phyloP scores from a whole-genome alignment of 768 basidiomycete genomes.

The Galerina marginata region DNA sequence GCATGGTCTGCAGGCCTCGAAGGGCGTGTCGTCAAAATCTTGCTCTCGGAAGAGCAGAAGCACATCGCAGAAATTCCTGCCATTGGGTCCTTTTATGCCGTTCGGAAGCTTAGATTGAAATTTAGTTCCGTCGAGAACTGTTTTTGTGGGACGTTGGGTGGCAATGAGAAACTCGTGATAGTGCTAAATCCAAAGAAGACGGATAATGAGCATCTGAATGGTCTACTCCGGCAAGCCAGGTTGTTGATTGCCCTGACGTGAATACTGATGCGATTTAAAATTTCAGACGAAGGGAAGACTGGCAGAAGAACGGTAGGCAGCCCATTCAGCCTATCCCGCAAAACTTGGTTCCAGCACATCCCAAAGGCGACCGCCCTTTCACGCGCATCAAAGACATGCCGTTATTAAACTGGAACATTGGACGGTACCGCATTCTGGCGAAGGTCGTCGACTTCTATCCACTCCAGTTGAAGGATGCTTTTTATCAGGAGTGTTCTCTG shows the following conservation, averaged over 20 bases:
- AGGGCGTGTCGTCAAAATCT: conserved; percentile 56
- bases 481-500: conserved; percentile 53
- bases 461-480: conserved; percentile 49
- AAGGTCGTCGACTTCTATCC: conserved; percentile 64
- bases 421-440: conserved; percentile 49
- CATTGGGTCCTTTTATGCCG: conserved; percentile 47
- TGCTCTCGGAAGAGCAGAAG: conserved; percentile 53
- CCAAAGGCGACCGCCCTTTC: conserved; percentile 9
- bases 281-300: conserved; percentile 29
- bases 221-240: conserved; percentile 44
- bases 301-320: background rate
- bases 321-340: background rate
- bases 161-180: conserved; percentile 48
- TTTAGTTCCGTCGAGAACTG: conserved; percentile 31
- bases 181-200: conserved; percentile 43
- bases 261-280: conserved; percentile 33
- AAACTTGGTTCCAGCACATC: background rate
- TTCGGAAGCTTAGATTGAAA: conserved; percentile 59
- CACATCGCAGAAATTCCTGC: conserved; percentile 41
- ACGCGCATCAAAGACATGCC: conserved; percentile 45
- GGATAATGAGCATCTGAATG: conserved; percentile 44
- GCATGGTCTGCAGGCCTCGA: conserved; percentile 52
- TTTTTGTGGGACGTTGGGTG: conserved; percentile 53
- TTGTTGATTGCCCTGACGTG: background rate
- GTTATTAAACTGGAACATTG: conserved; percentile 35